Percentiles rank a stretch among this genome's conserved stretches.
These are phyloP conservation scores for Metarhizium sp. DNA, from an alignment of 2,329 filamentous ascomycete species.

Conservation along the genomic window DNA sequence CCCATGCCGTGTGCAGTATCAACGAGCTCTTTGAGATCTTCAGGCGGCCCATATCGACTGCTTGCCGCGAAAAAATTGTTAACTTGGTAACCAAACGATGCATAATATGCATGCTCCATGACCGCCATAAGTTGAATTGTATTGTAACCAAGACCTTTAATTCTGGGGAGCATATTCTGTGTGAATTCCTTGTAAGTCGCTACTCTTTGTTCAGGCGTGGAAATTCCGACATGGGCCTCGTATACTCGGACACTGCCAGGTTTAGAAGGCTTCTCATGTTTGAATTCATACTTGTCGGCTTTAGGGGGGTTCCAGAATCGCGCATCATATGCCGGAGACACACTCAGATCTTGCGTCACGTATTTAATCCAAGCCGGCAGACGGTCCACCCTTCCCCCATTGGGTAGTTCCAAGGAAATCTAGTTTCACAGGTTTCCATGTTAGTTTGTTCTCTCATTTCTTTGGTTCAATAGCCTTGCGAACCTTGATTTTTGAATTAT, in stretches of 20 bases:
- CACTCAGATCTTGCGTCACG: conserved; percentile 82
- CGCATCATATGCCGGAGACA: conserved; percentile 90
- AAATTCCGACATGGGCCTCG: conserved; percentile 98
- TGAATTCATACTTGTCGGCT: conserved; percentile 71
- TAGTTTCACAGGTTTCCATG: conserved; percentile 22
- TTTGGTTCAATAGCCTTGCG: conserved; percentile 6
- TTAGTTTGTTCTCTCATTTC: not conserved
- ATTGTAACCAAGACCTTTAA: conserved; percentile 87
- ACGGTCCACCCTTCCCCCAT: conserved; percentile 73
- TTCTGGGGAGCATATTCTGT: conserved; percentile 79
- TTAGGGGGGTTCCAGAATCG: conserved; percentile 92
- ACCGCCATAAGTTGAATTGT: conserved; percentile 97
- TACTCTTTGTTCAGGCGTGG: conserved; percentile 78
- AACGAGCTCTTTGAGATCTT: conserved; percentile 93
- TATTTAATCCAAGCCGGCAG: conserved; percentile 96
- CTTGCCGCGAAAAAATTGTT: conserved; percentile 98
- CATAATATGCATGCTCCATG: conserved; percentile 99
- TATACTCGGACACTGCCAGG: conserved; percentile 85
- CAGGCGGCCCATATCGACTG: conserved; percentile 86
- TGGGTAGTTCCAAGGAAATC: conserved; percentile 76
- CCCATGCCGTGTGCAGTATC: conserved; percentile 91
- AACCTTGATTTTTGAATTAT: conserved; percentile 96
- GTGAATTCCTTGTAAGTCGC: conserved; percentile 98
- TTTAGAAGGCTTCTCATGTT: conserved; percentile 72
- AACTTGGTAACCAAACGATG: conserved; percentile 96